Conservation (phyloP, 2,329 filamentous ascomycete genomes). For the Scedosporium boydii region DNA sequence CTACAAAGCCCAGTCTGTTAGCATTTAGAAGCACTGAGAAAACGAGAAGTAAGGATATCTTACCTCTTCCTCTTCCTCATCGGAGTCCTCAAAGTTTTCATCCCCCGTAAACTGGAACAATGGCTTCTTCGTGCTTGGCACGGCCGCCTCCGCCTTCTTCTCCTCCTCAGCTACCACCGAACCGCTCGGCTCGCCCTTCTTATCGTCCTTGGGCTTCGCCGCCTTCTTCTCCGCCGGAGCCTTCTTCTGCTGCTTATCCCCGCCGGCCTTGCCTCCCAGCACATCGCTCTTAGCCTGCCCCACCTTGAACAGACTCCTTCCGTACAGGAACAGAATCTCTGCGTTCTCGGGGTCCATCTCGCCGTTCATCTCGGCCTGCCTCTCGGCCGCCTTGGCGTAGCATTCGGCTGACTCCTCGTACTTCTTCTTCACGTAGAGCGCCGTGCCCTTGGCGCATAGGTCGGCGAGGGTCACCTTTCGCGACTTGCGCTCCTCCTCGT, state of each 20-base stretch:
- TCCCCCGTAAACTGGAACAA: slow-evolving; percentile 91
- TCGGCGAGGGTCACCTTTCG: slow-evolving; percentile 62
- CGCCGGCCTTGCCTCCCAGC: slow-evolving; percentile 67
- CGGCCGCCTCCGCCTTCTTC: slow-evolving; percentile 19
- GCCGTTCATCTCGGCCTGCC: slow-evolving; percentile 86
- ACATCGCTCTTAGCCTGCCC: slow-evolving; percentile 93
- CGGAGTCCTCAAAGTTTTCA: slow-evolving; percentile 82
- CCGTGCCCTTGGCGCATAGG: slow-evolving; percentile 68
- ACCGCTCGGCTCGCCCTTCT: slow-evolving; percentile 11
- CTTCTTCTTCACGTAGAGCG: slow-evolving; percentile 82
- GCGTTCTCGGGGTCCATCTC: slow-evolving; percentile 87
- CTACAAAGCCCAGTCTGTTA: slow-evolving; percentile 11
- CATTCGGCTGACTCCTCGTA: slow-evolving; percentile 78
- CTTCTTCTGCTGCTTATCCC: slow-evolving; percentile 25
- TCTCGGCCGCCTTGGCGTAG: slow-evolving; percentile 79
- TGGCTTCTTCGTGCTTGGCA: slow-evolving; percentile 49
- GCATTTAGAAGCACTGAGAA: background rate
- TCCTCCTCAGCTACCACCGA: slow-evolving; percentile 15
- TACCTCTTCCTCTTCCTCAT: slow-evolving; percentile 51
- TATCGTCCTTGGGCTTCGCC: slow-evolving; percentile 21
- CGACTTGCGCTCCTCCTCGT: slow-evolving; percentile 33
- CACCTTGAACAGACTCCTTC: slow-evolving; percentile 86
- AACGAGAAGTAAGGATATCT: slow-evolving; percentile 13
- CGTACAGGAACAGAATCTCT: slow-evolving; percentile 89
- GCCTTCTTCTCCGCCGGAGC: slow-evolving; percentile 9